Evolutionary conservation across 768 basidiomycete genomes (phyloP).

Genomic region (Sporobolomyces pararoseus): DNA sequence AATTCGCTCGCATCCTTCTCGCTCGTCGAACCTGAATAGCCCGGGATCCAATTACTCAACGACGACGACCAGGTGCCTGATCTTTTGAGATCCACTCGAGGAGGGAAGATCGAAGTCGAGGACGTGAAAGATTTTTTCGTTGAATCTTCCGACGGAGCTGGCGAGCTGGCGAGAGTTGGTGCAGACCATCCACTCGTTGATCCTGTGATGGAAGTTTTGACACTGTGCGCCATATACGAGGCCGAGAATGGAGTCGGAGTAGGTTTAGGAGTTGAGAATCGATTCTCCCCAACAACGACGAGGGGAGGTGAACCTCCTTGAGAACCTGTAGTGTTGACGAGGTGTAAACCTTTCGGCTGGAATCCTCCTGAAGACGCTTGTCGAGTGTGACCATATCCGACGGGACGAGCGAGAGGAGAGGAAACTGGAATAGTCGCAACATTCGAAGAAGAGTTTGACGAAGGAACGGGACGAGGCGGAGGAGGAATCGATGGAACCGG

Average conservation of each 20-base stretch:
- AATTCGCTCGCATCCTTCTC: background rate
- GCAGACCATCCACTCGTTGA: background rate
- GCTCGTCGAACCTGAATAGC: background rate
- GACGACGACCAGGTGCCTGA: constrained; percentile 15
- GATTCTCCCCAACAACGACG: constrained; percentile 2
- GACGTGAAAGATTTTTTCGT: background rate
- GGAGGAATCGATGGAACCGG: constrained; percentile 6
- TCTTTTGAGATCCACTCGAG: constrained; percentile 26
- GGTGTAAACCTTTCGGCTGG: background rate
- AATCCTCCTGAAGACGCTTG: background rate
- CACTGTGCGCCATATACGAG: background rate
- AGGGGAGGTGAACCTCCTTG: too few relatives aligned
- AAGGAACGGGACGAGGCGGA: constrained; percentile 6
- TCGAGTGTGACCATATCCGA: background rate
- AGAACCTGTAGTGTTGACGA: background rate
- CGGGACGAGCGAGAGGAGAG: background rate
- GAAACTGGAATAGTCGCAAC: background rate
- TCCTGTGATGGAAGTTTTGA: background rate
- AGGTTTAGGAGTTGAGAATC: constrained; percentile 19
- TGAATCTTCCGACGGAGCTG: background rate
- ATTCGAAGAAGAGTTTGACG: background rate
- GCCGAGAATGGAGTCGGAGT: background rate
- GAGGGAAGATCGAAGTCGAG: constrained; percentile 2
- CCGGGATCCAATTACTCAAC: constrained; percentile 11
- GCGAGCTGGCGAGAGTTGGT: background rate